These are phyloP conservation scores for Penicillium digitatum DNA, from an alignment of 2,329 filamentous ascomycete species.

Conservation along the genomic window DNA sequence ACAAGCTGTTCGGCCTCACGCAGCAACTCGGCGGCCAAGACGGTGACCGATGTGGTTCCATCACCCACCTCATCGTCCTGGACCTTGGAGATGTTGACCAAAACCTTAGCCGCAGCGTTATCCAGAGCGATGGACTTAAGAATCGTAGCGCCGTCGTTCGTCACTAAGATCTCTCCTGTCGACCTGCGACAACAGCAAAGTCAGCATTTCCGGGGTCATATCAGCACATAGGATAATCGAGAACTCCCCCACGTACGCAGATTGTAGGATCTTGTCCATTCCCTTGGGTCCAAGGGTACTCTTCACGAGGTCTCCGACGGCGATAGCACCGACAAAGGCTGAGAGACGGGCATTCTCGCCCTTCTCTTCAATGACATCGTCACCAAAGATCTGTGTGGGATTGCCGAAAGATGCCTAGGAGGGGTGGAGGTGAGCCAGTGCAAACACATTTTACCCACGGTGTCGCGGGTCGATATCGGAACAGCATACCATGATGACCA, in stretches of 20 bases:
- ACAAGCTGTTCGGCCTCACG: slow-evolving; percentile 96
- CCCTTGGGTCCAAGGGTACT: slow-evolving; percentile 95
- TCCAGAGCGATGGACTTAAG: slow-evolving; percentile 97
- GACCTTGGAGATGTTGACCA: slow-evolving; percentile 99
- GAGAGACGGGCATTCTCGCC: slow-evolving; percentile 97
- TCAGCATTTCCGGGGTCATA: slow-evolving; percentile 16
- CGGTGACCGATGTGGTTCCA: slow-evolving; percentile 95
- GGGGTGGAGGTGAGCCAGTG: slow-evolving; percentile 7
- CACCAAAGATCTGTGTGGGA: slow-evolving; percentile 96
- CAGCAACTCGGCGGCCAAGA: slow-evolving; percentile 88
- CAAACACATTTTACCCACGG: background rate
- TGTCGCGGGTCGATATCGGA: background rate
- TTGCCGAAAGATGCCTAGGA: slow-evolving; percentile 51
- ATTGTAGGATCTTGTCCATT: slow-evolving; percentile 98
- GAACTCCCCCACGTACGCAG: slow-evolving; percentile 62
- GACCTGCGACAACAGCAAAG: slow-evolving; percentile 54
- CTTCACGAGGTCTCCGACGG: slow-evolving; percentile 95
- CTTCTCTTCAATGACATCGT: slow-evolving; percentile 96
- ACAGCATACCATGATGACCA: slow-evolving; percentile 31
- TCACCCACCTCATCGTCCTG: slow-evolving; percentile 99
- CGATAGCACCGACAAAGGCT: slow-evolving; percentile 97
- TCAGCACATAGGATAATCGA: slow-evolving; percentile 12
- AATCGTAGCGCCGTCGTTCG: slow-evolving; percentile 97
- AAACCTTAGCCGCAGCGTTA: slow-evolving; percentile 95
- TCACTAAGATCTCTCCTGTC: slow-evolving; percentile 95